Conservation (phyloP, 306 rosid species). For the Quercus robur region DNA sequence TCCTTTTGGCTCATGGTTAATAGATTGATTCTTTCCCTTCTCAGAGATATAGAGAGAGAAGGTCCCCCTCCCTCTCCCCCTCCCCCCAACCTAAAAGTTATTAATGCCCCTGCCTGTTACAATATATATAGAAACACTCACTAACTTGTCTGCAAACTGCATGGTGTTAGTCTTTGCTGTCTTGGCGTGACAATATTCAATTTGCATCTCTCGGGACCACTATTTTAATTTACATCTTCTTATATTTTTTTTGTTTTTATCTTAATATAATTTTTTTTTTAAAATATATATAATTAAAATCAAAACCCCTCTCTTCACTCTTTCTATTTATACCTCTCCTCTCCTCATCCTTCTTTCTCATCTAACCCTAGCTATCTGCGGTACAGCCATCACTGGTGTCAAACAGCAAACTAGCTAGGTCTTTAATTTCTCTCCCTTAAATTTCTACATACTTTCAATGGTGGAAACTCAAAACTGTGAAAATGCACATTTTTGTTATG, state of each 20-base stretch:
- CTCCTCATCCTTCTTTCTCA: constrained; percentile 42
- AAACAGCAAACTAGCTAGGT: not conserved
- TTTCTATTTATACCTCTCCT: constrained; percentile 47
- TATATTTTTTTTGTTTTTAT: constrained; percentile 24
- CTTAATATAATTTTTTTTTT: not conserved
- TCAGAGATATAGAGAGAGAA: not conserved
- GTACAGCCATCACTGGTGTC: not conserved
- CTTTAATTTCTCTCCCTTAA: constrained; percentile 10
- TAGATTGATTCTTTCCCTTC: not conserved
- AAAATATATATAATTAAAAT: not conserved
- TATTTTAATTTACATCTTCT: not conserved
- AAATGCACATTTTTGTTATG: not conserved
- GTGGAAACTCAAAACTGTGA: not conserved
- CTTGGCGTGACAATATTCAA: constrained; percentile 97
- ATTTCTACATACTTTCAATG: not conserved
- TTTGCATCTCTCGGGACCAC: constrained; percentile 78
- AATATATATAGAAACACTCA: constrained; percentile 47
- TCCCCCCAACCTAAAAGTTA: constrained; percentile 45
- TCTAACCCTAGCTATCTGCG: constrained; percentile 61
- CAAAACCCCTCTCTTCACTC: constrained; percentile 16
- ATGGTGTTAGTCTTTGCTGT: constrained; percentile 41
- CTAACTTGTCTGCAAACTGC: constrained; percentile 74
- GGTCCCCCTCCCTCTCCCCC: constrained; percentile 47
- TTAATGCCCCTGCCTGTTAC: constrained; percentile 39
- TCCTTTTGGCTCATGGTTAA: constrained; percentile 23